phyloP scores from a whole-genome alignment of 1,284 basidiomycete genomes.

The Xerocomus nothofagi region DNA sequence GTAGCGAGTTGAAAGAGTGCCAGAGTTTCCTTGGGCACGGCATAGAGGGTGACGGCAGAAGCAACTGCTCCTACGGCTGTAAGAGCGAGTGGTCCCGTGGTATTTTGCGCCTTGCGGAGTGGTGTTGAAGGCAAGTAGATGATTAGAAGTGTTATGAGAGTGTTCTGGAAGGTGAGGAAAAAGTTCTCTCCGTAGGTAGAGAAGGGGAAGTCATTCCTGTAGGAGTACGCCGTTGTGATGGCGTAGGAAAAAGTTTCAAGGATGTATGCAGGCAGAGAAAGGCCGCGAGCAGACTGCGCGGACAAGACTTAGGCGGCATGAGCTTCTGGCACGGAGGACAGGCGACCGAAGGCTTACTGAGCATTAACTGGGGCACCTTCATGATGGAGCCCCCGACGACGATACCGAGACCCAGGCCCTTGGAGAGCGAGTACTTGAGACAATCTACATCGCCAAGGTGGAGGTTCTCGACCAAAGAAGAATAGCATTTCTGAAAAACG shows the following conservation, averaged over 20 bases:
- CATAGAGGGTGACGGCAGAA: slow-evolving; percentile 47
- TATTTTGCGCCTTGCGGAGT: slow-evolving; percentile 28
- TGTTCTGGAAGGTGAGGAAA: slow-evolving; percentile 85
- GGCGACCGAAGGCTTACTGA: slow-evolving; percentile 53
- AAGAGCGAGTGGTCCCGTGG: slow-evolving; percentile 37
- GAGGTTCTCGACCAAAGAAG: slow-evolving; percentile 85
- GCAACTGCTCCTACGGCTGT: slow-evolving; percentile 43
- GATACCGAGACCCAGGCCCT: slow-evolving; percentile 90
- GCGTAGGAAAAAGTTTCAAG: slow-evolving; percentile 87
- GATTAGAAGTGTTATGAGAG: slow-evolving; percentile 81
- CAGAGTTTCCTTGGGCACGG: slow-evolving; percentile 52
- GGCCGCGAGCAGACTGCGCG: slow-evolving; percentile 76
- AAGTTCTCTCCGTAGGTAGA: slow-evolving; percentile 95
- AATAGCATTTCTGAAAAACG: slow-evolving; percentile 78
- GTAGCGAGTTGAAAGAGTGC: slow-evolving; percentile 74
- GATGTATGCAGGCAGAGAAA: slow-evolving; percentile 79
- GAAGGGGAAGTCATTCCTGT: slow-evolving; percentile 84
- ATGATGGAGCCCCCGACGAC: slow-evolving; percentile 93
- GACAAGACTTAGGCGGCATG: slow-evolving; percentile 46
- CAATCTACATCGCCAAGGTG: slow-evolving; percentile 83
- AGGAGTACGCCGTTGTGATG: slow-evolving; percentile 86
- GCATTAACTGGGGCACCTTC: slow-evolving; percentile 88
- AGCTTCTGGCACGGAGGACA: slow-evolving; percentile 1
- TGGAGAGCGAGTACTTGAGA: slow-evolving; percentile 89
- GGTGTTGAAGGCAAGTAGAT: slow-evolving; percentile 52